These are phyloP conservation scores for Echites panduratus DNA, from an alignment of 257 asterid species.

Conservation along the genomic window DNA sequence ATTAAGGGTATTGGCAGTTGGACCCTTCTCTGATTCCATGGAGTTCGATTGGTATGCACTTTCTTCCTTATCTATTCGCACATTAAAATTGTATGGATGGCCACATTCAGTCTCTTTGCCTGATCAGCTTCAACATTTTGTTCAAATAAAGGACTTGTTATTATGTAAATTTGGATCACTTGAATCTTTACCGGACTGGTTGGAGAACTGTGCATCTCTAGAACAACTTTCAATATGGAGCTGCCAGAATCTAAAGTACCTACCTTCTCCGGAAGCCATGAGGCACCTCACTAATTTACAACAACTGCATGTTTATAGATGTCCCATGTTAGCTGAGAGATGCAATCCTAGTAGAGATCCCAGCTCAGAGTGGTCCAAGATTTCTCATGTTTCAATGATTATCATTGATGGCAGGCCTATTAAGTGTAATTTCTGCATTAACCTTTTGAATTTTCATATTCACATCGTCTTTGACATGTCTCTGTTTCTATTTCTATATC, in stretches of 20 bases:
- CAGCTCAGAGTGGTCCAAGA: background rate
- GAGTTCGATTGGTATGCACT: background rate
- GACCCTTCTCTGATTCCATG: slow-evolving; percentile 11
- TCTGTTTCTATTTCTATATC: too few relatives aligned
- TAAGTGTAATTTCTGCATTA: too few relatives aligned
- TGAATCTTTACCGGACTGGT: slow-evolving; percentile 24
- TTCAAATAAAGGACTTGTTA: accelerated
- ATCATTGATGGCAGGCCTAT: too few relatives aligned
- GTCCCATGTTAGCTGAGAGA: background rate
- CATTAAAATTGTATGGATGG: accelerated
- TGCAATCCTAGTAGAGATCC: background rate
- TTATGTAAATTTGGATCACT: background rate
- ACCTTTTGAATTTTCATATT: too few relatives aligned
- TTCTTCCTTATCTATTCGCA: background rate
- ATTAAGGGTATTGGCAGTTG: background rate
- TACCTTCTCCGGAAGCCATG: slow-evolving; percentile 18
- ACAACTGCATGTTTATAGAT: accelerated
- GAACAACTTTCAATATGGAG: accelerated
- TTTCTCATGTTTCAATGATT: background rate
- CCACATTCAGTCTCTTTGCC: slow-evolving; percentile 16
- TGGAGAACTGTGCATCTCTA: slow-evolving; percentile 18
- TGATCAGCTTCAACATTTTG: slow-evolving; percentile 11
- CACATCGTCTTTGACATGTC: too few relatives aligned
- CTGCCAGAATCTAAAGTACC: background rate
- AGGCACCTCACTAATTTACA: background rate